Evolutionary conservation across 768 basidiomycete genomes (phyloP).

Genomic region (Lactarius hatsudake): DNA sequence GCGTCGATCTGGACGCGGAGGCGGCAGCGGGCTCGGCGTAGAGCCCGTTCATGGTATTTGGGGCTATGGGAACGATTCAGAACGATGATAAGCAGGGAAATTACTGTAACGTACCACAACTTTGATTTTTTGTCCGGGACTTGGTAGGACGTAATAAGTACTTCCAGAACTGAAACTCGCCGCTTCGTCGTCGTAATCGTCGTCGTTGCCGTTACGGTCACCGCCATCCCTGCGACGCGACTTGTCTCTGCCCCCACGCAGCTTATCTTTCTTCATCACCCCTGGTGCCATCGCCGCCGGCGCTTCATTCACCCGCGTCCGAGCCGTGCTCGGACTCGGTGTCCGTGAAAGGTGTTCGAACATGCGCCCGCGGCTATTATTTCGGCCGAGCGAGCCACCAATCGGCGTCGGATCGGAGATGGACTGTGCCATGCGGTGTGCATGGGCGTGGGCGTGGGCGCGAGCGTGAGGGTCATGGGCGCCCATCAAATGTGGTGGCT

Average conservation of each 20-base stretch:
- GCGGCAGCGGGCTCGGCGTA: constrained; percentile 20
- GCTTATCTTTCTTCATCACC: constrained; percentile 7
- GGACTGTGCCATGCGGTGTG: constrained; percentile 19
- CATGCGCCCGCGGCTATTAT: constrained; percentile 17
- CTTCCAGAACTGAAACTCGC: constrained; percentile 58
- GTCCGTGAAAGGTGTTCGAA: constrained; percentile 25
- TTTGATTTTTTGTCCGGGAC: constrained; percentile 71
- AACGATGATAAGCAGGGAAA: background rate
- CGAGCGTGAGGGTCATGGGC: background rate
- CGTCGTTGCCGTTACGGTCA: background rate
- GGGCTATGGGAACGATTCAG: constrained; percentile 7
- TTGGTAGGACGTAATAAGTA: constrained; percentile 73
- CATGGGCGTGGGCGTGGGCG: constrained; percentile 2
- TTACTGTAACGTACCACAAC: constrained; percentile 58
- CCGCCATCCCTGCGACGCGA: constrained; percentile 1
- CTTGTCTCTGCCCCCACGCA: constrained; percentile 4
- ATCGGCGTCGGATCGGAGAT: constrained; percentile 28
- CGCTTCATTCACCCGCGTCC: constrained; percentile 7
- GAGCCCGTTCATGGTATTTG: constrained; percentile 15
- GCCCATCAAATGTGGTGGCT: background rate
- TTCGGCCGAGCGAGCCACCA: constrained; percentile 16
- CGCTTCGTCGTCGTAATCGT: constrained; percentile 33
- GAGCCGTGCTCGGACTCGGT: constrained; percentile 18
- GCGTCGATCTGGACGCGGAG: constrained; percentile 18
- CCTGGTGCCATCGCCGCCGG: background rate